Conservation (phyloP, 2,329 filamentous ascomycete genomes). For the Fusarium penzigii region DNA sequence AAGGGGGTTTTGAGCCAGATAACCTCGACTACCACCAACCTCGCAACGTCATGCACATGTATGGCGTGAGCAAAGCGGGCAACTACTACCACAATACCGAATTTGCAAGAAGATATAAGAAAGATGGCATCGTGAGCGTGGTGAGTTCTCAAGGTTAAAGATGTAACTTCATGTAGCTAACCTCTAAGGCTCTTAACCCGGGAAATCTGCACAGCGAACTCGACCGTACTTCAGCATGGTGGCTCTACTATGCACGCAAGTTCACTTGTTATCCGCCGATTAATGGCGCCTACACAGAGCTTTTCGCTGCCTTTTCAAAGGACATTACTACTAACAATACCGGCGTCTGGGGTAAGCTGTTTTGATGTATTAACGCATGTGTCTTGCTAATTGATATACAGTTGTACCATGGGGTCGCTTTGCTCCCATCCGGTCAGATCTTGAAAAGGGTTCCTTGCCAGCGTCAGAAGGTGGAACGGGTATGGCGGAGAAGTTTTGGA, state of each 20-base stretch:
- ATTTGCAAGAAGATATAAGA: conserved; percentile 29
- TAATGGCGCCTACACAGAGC: conserved; percentile 50
- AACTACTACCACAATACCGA: conserved; percentile 34
- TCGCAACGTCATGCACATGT: conserved; percentile 25
- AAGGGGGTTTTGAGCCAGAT: conserved; percentile 27
- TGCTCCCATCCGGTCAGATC: conserved; percentile 33
- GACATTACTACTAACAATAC: conserved; percentile 42
- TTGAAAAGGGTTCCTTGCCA: conserved; percentile 33
- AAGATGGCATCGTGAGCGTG: conserved; percentile 30
- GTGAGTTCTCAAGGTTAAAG: conserved; percentile 5
- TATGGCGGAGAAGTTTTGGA: conserved; percentile 40
- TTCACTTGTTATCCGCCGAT: conserved; percentile 25
- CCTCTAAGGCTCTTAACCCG: conserved; percentile 22
- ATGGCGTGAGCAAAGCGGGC: conserved; percentile 34
- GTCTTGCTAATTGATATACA: conserved; percentile 8
- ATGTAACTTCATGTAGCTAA: background rate
- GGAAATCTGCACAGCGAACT: conserved; percentile 26
- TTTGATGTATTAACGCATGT: background rate
- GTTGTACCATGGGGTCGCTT: conserved; percentile 40
- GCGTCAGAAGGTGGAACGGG: conserved; percentile 41
- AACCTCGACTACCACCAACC: conserved; percentile 31
- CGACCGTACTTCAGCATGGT: conserved; percentile 26
- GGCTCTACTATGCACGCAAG: conserved; percentile 19
- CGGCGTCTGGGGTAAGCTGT: conserved; percentile 32
- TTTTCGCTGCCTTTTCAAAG: conserved; percentile 46